phyloP scores from a whole-genome alignment of 495 filamentous ascomycete species.

The Xylaria bambusicola region DNA sequence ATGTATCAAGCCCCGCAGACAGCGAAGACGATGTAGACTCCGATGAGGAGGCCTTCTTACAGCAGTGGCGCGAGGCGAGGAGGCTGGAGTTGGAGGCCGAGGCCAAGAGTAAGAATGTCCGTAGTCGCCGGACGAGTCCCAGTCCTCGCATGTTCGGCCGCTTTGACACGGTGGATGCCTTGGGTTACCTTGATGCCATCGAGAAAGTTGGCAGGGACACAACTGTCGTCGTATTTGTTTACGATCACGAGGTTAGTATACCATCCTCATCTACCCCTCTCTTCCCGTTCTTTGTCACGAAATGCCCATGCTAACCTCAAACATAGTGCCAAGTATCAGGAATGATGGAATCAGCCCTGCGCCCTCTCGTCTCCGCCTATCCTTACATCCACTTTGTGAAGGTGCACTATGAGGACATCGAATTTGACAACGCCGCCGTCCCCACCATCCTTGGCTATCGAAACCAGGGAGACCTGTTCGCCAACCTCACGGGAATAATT shows the following conservation, averaged over 20 bases:
- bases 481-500: conserved; percentile 82
- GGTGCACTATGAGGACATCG: conserved; percentile 87
- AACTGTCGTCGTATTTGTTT: conserved; percentile 92
- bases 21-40: conserved; percentile 62
- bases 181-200: conserved; percentile 90
- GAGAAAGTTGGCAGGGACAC: conserved; percentile 82
- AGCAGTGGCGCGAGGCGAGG: conserved; percentile 77
- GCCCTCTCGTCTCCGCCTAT: conserved; percentile 68
- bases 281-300: not conserved
- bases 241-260: conserved; percentile 77
- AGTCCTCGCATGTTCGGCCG: conserved; percentile 75
- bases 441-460: conserved; percentile 89
- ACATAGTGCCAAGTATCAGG: conserved; percentile 70
- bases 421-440: conserved; percentile 88
- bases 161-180: conserved; percentile 82
- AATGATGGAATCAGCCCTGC: conserved; percentile 75
- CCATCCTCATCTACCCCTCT: no score
- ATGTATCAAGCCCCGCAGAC: conserved; percentile 27
- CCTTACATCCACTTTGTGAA: conserved; percentile 81
- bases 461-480: conserved; percentile 82
- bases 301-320: conserved; percentile 5
- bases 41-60: conserved; percentile 80
- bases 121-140: conserved; percentile 64
- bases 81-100: conserved; percentile 71
- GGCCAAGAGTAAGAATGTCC: conserved; percentile 36